phyloP scores from a whole-genome alignment of 257 asterid species.

The Coffea eugenioides region DNA sequence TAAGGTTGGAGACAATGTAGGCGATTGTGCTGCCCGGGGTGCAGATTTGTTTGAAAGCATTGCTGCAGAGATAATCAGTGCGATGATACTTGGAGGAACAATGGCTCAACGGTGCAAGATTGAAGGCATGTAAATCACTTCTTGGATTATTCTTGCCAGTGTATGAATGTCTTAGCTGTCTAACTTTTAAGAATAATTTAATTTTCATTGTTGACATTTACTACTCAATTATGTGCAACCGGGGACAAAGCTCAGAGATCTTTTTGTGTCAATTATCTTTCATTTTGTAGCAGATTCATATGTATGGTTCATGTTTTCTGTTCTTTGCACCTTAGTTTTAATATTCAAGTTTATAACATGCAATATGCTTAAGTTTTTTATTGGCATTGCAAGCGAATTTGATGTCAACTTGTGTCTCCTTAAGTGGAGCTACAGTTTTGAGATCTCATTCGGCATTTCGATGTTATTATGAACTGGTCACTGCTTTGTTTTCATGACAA shows the following conservation, averaged over 20 bases:
- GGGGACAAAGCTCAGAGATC: not conserved
- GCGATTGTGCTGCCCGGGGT: conserved; percentile 99
- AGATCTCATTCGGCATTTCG: not conserved
- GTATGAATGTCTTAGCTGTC: not conserved
- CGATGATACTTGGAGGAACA: conserved; percentile 99
- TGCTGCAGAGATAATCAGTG: conserved; percentile 99
- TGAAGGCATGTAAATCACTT: conserved; percentile 51
- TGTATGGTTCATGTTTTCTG: too few species aligned
- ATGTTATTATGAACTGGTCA: not conserved
- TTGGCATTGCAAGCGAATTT: not conserved
- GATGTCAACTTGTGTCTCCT: not conserved
- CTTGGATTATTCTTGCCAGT: not conserved
- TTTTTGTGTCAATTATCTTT: not conserved
- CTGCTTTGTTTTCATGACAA: not conserved
- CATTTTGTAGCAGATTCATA: too few species aligned
- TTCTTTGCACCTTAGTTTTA: too few species aligned
- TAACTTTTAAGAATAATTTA: not conserved
- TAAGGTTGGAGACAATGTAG: conserved; percentile 99
- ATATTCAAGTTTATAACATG: not conserved
- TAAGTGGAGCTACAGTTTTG: not conserved
- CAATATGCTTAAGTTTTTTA: not conserved
- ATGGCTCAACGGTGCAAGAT: conserved; percentile 96
- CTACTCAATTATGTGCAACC: not conserved
- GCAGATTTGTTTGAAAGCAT: conserved; percentile 99
- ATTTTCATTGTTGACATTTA: not conserved